A percentile compares a stretch with the other conserved stretches of the same genome.
Conservation (phyloP, 208 protist species). For the Trypanosoma platydactyli region DNA sequence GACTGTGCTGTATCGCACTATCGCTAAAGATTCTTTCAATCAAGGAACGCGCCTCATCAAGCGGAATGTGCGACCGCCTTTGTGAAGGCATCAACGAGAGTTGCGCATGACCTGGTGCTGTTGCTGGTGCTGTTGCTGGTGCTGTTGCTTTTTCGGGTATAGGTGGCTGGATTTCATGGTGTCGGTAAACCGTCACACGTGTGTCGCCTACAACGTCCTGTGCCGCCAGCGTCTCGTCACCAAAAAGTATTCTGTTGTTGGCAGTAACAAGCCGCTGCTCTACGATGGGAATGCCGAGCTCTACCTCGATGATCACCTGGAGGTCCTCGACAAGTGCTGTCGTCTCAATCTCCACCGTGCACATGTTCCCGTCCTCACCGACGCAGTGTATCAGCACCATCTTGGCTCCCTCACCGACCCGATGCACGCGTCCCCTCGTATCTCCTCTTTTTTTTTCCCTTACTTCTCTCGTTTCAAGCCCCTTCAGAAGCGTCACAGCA, state of each 20-base stretch:
- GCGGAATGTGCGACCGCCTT: background rate
- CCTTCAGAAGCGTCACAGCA: too few relatives aligned
- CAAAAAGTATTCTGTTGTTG: constrained; percentile 3
- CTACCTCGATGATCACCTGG: constrained; percentile 23
- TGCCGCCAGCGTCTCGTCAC: constrained; percentile 16
- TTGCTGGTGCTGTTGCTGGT: background rate
- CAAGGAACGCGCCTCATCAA: constrained; percentile 6
- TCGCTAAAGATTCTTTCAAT: constrained; percentile 18
- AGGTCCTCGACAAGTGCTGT: constrained; percentile 16
- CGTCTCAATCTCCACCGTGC: constrained; percentile 15
- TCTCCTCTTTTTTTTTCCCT: too few relatives aligned
- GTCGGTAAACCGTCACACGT: constrained; percentile 11
- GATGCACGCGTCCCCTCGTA: background rate
- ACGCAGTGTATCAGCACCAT: constrained; percentile 22
- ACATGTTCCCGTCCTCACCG: constrained; percentile 5
- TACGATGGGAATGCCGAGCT: constrained; percentile 20
- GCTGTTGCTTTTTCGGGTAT: background rate
- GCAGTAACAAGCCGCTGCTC: constrained; percentile 17
- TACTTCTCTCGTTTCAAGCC: too few relatives aligned
- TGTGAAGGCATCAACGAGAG: background rate
- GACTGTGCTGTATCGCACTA: background rate
- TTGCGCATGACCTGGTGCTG: background rate
- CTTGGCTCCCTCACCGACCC: background rate
- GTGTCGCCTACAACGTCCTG: constrained; percentile 13
- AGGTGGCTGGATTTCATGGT: constrained; percentile 6